Evolutionary conservation across 495 filamentous ascomycete genomes (phyloP), one percentile per base, ranked within the genome.

Genomic region (Lasiosphaeria ovina): DNA sequence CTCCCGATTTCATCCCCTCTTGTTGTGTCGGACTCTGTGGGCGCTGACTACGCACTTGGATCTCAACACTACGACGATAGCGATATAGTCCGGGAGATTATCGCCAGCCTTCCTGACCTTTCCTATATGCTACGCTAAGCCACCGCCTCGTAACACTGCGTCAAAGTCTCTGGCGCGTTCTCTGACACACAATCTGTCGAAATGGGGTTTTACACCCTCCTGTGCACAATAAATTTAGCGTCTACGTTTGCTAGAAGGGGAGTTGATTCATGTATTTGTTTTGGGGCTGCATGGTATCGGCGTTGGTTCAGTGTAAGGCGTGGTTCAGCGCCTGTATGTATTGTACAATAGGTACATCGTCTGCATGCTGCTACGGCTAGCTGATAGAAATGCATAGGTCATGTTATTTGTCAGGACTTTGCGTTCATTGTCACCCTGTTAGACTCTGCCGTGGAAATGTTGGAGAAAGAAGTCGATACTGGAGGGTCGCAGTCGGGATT

Each of bases 71-170:
- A 36, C 47, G 59, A 68, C 2, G 14, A 57, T 31, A 57, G 57
- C 3, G 42, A 61, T 17, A n/a, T 50, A 35, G 66, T 58, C 3
- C 35, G 47, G 6, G 47, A 53, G 63, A 65, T 83, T 35, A 61
- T 83, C 17, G 67, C 67, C 50, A 70, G 70, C 35, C 62, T 84
- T 35, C 80, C 81, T 3, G 76, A 84, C 63, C 62, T 84, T 6
- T 80, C 81, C 10, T 84, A 83, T 59, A 84, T 84, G 81, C 58
- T 84, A 6, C 52, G 52, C 24, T 55, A 33, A 55, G 31, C 10
- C 24, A 45, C 11, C 24, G 24, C 24, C 24, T 24, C 24, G 24
- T 24, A 24, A 24, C 24, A 24, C 24, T 47, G 8, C 5, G 44
- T 47, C 16, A 47, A 47, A 47, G 44, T n/a, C 14, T 17, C 42